Conservation (phyloP, 345 rosid genomes). For the Mallotus nudiflorus region DNA sequence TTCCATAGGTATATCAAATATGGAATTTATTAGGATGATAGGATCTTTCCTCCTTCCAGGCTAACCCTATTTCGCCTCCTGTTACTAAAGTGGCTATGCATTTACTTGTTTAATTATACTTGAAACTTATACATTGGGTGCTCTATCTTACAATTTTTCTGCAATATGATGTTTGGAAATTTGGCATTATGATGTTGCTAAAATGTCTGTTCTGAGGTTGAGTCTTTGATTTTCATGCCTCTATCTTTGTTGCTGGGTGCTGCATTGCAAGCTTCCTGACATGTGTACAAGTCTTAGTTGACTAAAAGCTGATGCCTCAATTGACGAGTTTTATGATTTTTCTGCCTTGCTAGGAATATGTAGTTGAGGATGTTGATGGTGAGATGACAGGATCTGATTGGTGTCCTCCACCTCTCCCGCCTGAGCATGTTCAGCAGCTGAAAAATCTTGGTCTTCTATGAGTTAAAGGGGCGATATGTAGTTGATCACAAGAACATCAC, state of each 20-base stretch:
- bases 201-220: neutral
- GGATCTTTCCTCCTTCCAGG: no score
- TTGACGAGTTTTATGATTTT: neutral
- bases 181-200: neutral
- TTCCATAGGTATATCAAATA: no score
- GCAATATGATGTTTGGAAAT: neutral
- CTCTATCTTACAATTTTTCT: neutral
- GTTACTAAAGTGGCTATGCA: no score
- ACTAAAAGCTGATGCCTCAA: neutral
- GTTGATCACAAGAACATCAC: constrained; percentile 21
- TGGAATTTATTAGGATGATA: no score
- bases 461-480: constrained; percentile 15
- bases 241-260: neutral
- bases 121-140: no score
- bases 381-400: constrained; percentile 85
- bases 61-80: no score
- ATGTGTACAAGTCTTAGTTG: neutral
- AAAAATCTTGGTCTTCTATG: constrained; percentile 83
- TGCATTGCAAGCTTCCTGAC: no score
- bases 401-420: constrained; percentile 83
- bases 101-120: no score
- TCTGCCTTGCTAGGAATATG: constrained; percentile 66
- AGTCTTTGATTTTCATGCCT: neutral
- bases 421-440: constrained; percentile 91
- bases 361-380: constrained; percentile 96